phyloP scores from a whole-genome alignment of 139 green algal genomes.

The Trebouxia sp. region DNA sequence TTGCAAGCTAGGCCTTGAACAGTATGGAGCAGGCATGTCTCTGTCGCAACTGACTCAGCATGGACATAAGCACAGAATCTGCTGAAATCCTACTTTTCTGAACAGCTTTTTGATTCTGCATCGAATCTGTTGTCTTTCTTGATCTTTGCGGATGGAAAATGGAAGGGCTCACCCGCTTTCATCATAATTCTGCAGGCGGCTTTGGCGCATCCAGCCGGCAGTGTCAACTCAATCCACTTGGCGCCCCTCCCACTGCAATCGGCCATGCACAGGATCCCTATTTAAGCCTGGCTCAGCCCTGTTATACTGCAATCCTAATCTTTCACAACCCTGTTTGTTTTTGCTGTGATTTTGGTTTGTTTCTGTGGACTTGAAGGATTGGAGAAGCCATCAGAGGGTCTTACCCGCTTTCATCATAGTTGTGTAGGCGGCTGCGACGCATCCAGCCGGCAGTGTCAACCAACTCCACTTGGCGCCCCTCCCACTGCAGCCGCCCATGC shows the following conservation, averaged over 20 bases:
- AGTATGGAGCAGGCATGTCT: no score
- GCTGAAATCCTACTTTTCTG: no score
- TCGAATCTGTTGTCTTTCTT: no score
- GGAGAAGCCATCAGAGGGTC: neutral
- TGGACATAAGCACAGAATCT: no score
- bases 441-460: slow-evolving; percentile 94
- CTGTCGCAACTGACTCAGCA: no score
- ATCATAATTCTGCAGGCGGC: slow-evolving; percentile 29
- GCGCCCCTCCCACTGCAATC: slow-evolving; percentile 42
- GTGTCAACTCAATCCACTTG: slow-evolving; percentile 88
- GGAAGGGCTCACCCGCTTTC: slow-evolving; percentile 14
- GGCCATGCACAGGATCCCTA: slow-evolving; percentile 40
- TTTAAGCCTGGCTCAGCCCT: slow-evolving; percentile 92
- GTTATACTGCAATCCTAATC: no score
- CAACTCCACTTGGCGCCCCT: slow-evolving; percentile 67
- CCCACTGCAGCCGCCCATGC: slow-evolving; percentile 40
- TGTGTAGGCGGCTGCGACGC: slow-evolving; percentile 38
- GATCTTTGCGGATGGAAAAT: no score
- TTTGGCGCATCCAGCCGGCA: slow-evolving; percentile 81
- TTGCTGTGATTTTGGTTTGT: no score
- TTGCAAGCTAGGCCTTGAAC: no score
- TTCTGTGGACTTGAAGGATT: no score
- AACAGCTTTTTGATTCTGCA: no score
- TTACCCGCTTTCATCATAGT: slow-evolving; percentile 26
- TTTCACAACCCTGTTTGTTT: no score